A percentile compares a stretch with the other conserved stretches of the same genome.
Evolutionary conservation across 768 basidiomycete species (phyloP).

Genomic region (Boletus pseudopeckii): DNA sequence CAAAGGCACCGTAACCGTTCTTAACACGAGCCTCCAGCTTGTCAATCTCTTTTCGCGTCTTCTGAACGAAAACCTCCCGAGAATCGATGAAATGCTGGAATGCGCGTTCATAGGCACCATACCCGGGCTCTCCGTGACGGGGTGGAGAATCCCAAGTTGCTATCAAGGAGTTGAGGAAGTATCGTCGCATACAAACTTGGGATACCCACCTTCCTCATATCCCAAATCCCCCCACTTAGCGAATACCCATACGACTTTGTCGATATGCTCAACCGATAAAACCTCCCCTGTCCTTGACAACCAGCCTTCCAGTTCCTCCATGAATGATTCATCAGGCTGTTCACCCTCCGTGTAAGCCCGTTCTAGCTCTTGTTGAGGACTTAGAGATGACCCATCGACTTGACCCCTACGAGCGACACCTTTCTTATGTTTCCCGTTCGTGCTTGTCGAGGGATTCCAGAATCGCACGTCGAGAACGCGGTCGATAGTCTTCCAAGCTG

Average conservation of each 20-base stretch:
- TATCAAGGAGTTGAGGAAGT: slow-evolving; percentile 28
- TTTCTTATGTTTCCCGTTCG: slow-evolving; percentile 16
- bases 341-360: slow-evolving; percentile 56
- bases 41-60: slow-evolving; percentile 37
- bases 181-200: background rate
- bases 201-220: slow-evolving; percentile 79
- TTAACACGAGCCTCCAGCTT: slow-evolving; percentile 51
- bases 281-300: slow-evolving; percentile 37
- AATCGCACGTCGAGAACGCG: slow-evolving; percentile 82
- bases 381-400: slow-evolving; percentile 21
- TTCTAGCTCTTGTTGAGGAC: slow-evolving; percentile 27
- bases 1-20: slow-evolving; percentile 49
- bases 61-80: slow-evolving; percentile 56
- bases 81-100: slow-evolving; percentile 65
- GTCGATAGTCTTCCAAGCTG: slow-evolving; percentile 85
- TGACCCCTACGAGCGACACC: slow-evolving; percentile 26
- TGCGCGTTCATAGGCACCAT: slow-evolving; percentile 63
- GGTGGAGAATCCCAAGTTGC: slow-evolving; percentile 96
- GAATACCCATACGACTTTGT: slow-evolving; percentile 74
- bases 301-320: slow-evolving; percentile 63
- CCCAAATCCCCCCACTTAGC: slow-evolving; percentile 92
- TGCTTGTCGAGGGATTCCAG: slow-evolving; percentile 43
- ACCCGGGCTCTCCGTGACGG: slow-evolving; percentile 49
- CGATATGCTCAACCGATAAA: slow-evolving; percentile 47
- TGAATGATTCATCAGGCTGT: slow-evolving; percentile 51